Percentiles rank a stretch among this genome's conserved stretches.
These are phyloP conservation scores for Drechmeria coniospora DNA, from an alignment of 2,329 filamentous ascomycete genomes.

Conservation along the genomic window DNA sequence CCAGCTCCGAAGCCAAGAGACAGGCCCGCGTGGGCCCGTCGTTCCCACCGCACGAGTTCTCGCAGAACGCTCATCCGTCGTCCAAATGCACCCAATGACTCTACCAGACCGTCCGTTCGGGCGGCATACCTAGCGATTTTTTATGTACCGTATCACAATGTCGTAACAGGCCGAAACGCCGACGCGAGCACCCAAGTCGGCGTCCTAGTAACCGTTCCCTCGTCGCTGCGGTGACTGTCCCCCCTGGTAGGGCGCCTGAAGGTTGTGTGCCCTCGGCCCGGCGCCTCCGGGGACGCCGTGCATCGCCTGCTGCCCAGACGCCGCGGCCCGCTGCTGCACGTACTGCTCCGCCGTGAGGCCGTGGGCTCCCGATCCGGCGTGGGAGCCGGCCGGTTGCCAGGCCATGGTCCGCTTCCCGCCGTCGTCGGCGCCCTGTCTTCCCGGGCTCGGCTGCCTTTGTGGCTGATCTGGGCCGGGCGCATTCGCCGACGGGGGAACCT, in stretches of 20 bases:
- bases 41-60: too few species aligned
- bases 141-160: too few species aligned
- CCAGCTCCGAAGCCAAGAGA: too few species aligned
- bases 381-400: slow-evolving; percentile 61
- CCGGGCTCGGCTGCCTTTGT: slow-evolving; percentile 18
- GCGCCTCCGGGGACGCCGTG: slow-evolving; percentile 44
- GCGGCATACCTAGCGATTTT: too few species aligned
- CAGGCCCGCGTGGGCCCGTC: too few species aligned
- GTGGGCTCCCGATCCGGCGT: slow-evolving; percentile 29
- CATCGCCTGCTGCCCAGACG: slow-evolving; percentile 36
- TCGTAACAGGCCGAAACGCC: too few species aligned
- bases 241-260: slow-evolving; percentile 13
- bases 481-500: slow-evolving; percentile 8
- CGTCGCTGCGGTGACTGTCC: slow-evolving; percentile 6
- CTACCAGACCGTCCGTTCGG: too few species aligned
- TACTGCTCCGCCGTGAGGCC: slow-evolving; percentile 64
- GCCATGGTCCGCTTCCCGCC: slow-evolving; percentile 49
- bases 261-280: slow-evolving; percentile 11
- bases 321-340: slow-evolving; percentile 58
- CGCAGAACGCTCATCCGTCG: too few species aligned
- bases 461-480: slow-evolving; percentile 6
- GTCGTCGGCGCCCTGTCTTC: slow-evolving; percentile 33
- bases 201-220: slow-evolving; percentile 9
- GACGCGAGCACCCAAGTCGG: too few species aligned
- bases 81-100: too few species aligned